Conservation (phyloP, 2,329 filamentous ascomycete genomes). For the Microsporum ferrugineum region DNA sequence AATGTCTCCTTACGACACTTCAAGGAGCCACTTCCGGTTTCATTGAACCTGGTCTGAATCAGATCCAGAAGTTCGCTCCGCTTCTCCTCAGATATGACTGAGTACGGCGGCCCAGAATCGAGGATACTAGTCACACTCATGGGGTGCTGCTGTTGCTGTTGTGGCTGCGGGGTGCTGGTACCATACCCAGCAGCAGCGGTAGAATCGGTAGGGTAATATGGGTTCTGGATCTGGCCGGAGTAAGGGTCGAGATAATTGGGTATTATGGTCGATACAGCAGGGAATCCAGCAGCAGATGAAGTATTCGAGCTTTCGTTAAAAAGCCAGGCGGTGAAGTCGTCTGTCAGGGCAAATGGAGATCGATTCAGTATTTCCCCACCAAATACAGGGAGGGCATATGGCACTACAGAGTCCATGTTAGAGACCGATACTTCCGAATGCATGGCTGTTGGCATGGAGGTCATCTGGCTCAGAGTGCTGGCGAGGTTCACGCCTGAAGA, state of each 20-base stretch:
- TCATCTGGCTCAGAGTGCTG: conserved; percentile 11
- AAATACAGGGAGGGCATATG: conserved; percentile 65
- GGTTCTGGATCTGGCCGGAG: conserved; percentile 36
- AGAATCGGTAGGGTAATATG: conserved; percentile 40
- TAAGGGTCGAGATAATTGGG: conserved; percentile 32
- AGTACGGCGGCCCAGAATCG: conserved; percentile 67
- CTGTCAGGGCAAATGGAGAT: conserved; percentile 76
- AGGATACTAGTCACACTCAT: conserved; percentile 84
- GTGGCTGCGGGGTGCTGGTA: conserved; percentile 20
- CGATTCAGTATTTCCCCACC: conserved; percentile 72
- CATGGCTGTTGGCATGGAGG: conserved; percentile 19
- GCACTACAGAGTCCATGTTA: conserved; percentile 28
- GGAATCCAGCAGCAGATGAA: conserved; percentile 42
- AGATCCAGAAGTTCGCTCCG: conserved; percentile 71
- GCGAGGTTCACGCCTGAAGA: conserved; percentile 15
- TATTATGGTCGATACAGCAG: conserved; percentile 30
- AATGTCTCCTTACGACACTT: conserved; percentile 66
- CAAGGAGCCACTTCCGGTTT: conserved; percentile 61
- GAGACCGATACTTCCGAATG: conserved; percentile 18
- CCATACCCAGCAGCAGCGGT: conserved; percentile 39
- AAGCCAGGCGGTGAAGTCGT: conserved; percentile 76
- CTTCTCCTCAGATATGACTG: conserved; percentile 75
- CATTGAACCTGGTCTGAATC: conserved; percentile 70
- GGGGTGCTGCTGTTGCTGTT: conserved; percentile 51
- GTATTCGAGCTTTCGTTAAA: conserved; percentile 57